Evolutionary conservation across 257 asterid species (phyloP), one percentile per base, ranked within the genome.

Genomic region (Mentha longifolia): DNA sequence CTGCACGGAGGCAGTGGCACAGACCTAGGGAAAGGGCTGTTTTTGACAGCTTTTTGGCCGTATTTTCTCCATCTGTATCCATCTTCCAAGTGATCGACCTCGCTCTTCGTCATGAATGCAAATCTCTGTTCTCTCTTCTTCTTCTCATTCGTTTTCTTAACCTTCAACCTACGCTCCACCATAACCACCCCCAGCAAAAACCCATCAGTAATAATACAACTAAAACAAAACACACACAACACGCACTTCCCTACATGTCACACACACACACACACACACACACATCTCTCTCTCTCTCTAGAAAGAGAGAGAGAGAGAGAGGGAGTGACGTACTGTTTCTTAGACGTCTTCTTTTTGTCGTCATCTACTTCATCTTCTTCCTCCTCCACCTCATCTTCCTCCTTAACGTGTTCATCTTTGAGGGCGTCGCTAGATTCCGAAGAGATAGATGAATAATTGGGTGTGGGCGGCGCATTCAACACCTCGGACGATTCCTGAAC

Each of bases 101-200:
- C 91, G 58, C 97, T 90, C 80, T 86, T 88, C 37, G 97, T 90
- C 97, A 88, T 90, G 88, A 90, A 90, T 19, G 97, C 97, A 82
- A 86, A 82, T 76, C 97, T 85, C 2, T 91, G 85, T 62, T 86
- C 86, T 65, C 82, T 86, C 79, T 76, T 79, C 79, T 74, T 86
- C 79, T 82, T 90, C 82, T 80, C 78, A 62, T 50, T 75, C 28
- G 77, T 74, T 75, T 88, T 90, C 84, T 82, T 82, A 12, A 79
- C 45, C 68, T 90, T 88, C 81, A 88, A 83, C 67, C 93, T 90
- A 49, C 16, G 49, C 43, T 61, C 61, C 70, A 16, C 47, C 60
- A 11, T 22, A 14, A 9, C 2, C 5, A 58, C 56, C 28, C 51
- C 20, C 19, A n/a, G n/a, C 35, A 64, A 30, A 64, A 22, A 14